A percentile compares a stretch with the other conserved stretches of the same genome.
These are phyloP conservation scores for Starmerella geochares DNA, from an alignment of 805 yeast species.

Conservation along the genomic window DNA sequence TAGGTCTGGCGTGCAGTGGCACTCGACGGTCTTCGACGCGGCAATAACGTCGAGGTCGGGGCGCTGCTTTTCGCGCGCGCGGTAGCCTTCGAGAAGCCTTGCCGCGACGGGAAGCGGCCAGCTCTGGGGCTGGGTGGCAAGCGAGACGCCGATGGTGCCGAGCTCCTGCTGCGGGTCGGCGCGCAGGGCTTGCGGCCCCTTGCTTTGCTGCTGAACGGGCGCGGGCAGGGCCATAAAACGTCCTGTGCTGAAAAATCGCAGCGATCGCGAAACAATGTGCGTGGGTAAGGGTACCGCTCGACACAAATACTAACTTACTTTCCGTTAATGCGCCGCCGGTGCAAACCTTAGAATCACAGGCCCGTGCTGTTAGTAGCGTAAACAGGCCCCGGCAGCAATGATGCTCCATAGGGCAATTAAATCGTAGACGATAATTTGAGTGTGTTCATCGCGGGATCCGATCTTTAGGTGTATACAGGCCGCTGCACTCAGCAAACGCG, in stretches of 20 bases:
- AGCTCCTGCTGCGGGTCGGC: conserved; percentile 21
- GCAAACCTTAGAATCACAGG: too few relatives aligned
- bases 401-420: too few relatives aligned
- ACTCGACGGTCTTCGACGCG: conserved; percentile 20
- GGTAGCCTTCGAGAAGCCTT: conserved; percentile 23
- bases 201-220: conserved; percentile 19
- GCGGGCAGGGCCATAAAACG: conserved; percentile 23
- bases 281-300: conserved; percentile 1
- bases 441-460: too few relatives aligned
- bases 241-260: conserved; percentile 1
- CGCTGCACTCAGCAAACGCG: too few relatives aligned
- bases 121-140: conserved; percentile 20
- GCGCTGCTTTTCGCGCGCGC: conserved; percentile 19
- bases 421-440: too few relatives aligned
- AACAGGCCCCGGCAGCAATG: too few relatives aligned
- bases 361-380: too few relatives aligned
- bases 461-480: too few relatives aligned
- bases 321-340: too few relatives aligned
- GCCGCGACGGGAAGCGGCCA: conserved; percentile 25
- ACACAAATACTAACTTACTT: too few relatives aligned
- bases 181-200: conserved; percentile 7
- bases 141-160: conserved; percentile 23
- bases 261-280: neutral
- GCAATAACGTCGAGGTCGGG: conserved; percentile 24
- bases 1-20: conserved; percentile 22